phyloP scores from a whole-genome alignment of 768 basidiomycete genomes.

The Clavulina sp. region DNA sequence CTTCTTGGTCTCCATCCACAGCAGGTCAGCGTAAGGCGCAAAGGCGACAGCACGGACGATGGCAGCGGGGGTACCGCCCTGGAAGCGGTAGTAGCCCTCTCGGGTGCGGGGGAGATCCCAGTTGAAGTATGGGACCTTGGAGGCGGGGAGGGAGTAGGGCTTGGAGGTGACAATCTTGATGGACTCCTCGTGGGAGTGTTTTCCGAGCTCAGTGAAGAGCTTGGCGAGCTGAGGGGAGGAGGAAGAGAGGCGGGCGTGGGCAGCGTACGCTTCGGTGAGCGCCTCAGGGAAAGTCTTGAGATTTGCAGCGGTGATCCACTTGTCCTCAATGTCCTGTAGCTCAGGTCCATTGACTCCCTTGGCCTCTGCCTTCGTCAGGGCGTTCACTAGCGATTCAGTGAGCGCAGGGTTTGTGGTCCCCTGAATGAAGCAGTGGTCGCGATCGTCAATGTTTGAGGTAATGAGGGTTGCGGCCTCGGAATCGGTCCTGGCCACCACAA shows the following conservation, averaged over 20 bases:
- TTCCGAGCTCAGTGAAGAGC: conserved; percentile 46
- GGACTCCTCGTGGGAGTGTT: conserved; percentile 51
- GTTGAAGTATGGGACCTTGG: conserved; percentile 64
- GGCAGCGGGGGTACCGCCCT: conserved; percentile 90
- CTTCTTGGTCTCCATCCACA: conserved; percentile 96
- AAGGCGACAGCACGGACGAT: conserved; percentile 84
- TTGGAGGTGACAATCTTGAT: conserved; percentile 60
- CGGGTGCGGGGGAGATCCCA: conserved; percentile 90
- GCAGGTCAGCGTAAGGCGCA: conserved; percentile 78
- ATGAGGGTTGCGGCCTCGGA: conserved; percentile 96
- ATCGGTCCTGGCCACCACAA: conserved; percentile 86
- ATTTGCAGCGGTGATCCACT: conserved; percentile 65
- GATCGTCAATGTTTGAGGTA: conserved; percentile 87
- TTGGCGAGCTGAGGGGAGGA: conserved; percentile 32
- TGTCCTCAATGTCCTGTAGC: conserved; percentile 76
- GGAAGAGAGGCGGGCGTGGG: conserved; percentile 31
- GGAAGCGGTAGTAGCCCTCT: conserved; percentile 94
- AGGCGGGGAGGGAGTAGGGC: conserved; percentile 41
- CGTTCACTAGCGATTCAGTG: conserved; percentile 43
- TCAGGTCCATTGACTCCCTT: conserved; percentile 61
- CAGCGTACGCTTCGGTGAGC: conserved; percentile 38
- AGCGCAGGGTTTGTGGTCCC: conserved; percentile 67
- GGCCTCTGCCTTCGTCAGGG: conserved; percentile 75
- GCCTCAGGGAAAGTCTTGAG: conserved; percentile 62
- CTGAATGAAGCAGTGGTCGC: conserved; percentile 96